Conservation (phyloP, 345 rosid genomes). For the Camelina laxa region DNA sequence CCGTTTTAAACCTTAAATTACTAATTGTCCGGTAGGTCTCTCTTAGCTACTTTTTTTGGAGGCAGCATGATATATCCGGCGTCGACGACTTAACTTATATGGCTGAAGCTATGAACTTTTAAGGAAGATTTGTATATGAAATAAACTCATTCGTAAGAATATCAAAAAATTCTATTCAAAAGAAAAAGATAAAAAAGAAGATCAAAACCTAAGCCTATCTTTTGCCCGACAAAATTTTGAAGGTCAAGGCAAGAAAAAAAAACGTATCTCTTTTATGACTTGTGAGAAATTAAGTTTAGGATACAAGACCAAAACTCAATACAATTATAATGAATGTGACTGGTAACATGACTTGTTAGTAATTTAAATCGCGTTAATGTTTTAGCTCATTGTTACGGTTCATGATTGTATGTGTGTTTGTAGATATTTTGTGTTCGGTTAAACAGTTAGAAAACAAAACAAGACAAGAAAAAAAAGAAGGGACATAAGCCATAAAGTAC, state of each 20-base stretch:
- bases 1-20: slow-evolving; percentile 37
- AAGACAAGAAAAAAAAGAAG: too few species aligned
- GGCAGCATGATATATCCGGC: slow-evolving; percentile 37
- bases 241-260: too few species aligned
- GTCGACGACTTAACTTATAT: slow-evolving; percentile 2
- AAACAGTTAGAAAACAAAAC: too few species aligned
- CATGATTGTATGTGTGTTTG: too few species aligned
- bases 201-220: neutral
- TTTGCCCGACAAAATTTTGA: neutral
- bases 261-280: too few species aligned
- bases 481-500: too few species aligned
- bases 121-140: neutral
- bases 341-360: neutral
- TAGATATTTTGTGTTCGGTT: too few species aligned
- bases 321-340: neutral
- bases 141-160: neutral
- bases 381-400: neutral
- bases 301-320: neutral
- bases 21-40: slow-evolving; percentile 30
- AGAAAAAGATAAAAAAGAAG: too few species aligned
- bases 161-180: too few species aligned
- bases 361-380: neutral
- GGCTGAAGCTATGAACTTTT: neutral
- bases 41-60: slow-evolving; percentile 23
- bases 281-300: neutral